Evolutionary conservation across 116 monocot species (phyloP), one percentile per base, ranked within the genome.

Genomic region (Cymodocea nodosa): DNA sequence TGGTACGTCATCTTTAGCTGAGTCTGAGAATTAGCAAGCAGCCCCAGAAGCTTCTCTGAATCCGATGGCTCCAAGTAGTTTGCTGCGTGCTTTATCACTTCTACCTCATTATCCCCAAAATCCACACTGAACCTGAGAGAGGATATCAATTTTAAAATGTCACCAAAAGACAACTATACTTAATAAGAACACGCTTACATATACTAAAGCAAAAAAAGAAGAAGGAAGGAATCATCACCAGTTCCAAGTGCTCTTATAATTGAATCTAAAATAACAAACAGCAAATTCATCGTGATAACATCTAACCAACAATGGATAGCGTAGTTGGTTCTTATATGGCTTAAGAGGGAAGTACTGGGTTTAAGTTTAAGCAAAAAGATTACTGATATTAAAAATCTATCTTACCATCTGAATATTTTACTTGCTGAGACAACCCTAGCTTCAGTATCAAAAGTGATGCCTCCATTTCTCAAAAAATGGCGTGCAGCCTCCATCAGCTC

Each of bases 401-500:
- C 79, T 71, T 83, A 89, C 94, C 94, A 94, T 37, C 60, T 79
- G 18, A 94, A 73, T 58, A 89, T 89, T 70, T 78, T 89, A 72
- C 70, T 84, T 7, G 72, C 84, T 52, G 86, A 84, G 65, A 72
- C 76, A 11, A 77, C 56, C 69, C 82, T 94, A 13, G 81, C 69
- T 73, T 86, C 83, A 52, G 73, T 64, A 68, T 89, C 84, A 15
- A 94, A 60, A 74, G 73, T 23, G 59, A 94, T 59, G 18, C 86
- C 94, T 56, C 86, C 86, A 73, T 76, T 84, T 59, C 84, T 84
- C 60, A 94, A 50, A 62, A 89, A 94, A 68, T 65, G 55, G 51
- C 82, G 76, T 52, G 94, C 94, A 67, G 89, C 75, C 37, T 94
- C 94, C 81, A 86, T 78, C 34, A 94, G 64, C 78, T 94, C 94